Evolutionary conservation across 306 rosid genomes (phyloP).

Genomic region (Pueraria montana): DNA sequence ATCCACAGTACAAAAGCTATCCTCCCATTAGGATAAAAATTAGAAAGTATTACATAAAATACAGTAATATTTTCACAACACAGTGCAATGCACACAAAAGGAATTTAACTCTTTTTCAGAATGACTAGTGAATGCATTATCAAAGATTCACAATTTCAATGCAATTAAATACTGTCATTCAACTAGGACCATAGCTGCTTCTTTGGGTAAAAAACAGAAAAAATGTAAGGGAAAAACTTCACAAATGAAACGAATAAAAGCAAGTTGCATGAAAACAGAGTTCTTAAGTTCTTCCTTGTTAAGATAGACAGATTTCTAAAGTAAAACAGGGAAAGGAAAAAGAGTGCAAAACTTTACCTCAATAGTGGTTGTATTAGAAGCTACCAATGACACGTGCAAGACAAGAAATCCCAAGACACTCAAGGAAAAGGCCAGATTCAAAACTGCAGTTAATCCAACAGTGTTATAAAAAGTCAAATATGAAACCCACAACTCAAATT

Average conservation of each 20-base stretch:
- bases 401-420: constrained; percentile 83
- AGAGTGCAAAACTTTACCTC: constrained; percentile 59
- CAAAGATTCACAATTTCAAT: constrained; percentile 17
- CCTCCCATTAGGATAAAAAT: neutral
- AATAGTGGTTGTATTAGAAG: constrained; percentile 74
- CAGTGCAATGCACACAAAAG: neutral
- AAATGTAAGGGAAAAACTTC: neutral
- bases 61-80: constrained; percentile 32
- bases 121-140: neutral
- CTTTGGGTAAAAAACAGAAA: neutral
- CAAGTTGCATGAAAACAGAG: neutral
- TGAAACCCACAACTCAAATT: neutral
- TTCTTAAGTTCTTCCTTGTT: neutral
- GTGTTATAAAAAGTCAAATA: constrained; percentile 37
- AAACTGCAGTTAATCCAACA: constrained; percentile 53
- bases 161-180: constrained; percentile 1
- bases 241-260: neutral
- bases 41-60: neutral
- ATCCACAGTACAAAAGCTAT: neutral
- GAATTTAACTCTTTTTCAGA: neutral
- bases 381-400: constrained; percentile 74
- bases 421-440: constrained; percentile 80
- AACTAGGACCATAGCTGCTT: neutral
- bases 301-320: neutral
- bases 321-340: neutral